Base-by-base conservation (phyloP, 306 rosid species). In the Cucurbita moschata region DNA sequence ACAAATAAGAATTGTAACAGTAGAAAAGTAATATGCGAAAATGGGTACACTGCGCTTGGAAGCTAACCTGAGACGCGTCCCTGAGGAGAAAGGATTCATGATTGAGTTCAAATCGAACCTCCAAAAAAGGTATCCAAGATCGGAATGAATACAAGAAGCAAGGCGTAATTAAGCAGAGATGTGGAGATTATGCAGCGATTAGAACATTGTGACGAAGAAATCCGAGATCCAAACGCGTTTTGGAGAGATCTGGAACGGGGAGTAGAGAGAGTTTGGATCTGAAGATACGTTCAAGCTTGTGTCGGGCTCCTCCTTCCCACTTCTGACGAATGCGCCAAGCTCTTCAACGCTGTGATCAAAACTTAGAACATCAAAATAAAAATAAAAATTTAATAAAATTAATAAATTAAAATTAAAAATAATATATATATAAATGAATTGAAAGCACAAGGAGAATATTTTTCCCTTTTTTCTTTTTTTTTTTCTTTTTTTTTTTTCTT, bases 51-150 rank as follows among this genome's bases (percentile, higher is more conserved):
- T 43, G 71, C 26, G 81, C 74, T 80, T 67, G 9, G 76, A 47
- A 68, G 75, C 78, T 86, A 55, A 94, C 99, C 99, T 85, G 79
- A 94, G 85, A 60, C 99, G 97, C 77, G 99, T 94, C n/a, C 95
- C 96, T 49, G 99, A 94, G 7, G 95, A 91, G 86, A 94, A 94
- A 39, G 99, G 96, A 77, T 94, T 94, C 99, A 94, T 94, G 85
- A 76, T 83, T 79, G 87, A 77, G 46, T 83, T 80, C 47, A 63
- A 44, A 67, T 30, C 4, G 85, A 79, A 85, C 87, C 82, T 87
- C 78, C 13, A 76, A 64, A 47, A 58, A 79, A 85, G 90, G 81
- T 85, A 76, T 80, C 77, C 50, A 89, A 76, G 92, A 87, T 89
- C 92, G 84, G 79, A 82, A 77, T 43, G 75, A 58, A 68, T 67